Evolutionary conservation across 192 early-diverging fungal genomes (phyloP), one percentile per base, ranked within the genome.

Genomic region (Coemansia sp.): DNA sequence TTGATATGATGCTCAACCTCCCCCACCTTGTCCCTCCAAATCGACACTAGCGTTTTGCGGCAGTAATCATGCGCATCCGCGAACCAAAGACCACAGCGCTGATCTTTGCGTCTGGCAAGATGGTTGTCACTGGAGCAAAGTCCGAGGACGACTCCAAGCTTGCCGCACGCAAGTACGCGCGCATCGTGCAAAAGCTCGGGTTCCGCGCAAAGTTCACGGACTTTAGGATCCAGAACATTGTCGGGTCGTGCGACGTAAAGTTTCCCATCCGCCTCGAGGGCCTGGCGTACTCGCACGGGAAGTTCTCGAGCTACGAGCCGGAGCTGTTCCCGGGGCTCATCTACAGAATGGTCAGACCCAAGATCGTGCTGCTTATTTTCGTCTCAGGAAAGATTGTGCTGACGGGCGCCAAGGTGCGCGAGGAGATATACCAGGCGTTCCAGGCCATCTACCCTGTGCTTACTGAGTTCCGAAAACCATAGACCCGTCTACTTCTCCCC

Each of bases 161-260:
- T 52, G 98, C 98, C 4, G 92, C 95, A 4, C 90, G 98, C 67
- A 99, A 99, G 85, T 99, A 98, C 77, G 98, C 98, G 63, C 92
- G 98, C 66, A 99, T 99, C 69, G 92, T 99, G 45, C 98, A 99
- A 77, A 98, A 98, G 81, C 88, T 98, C 46, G 98, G 98, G 6
- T 99, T 99, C 76, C 88, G 87, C 43, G 96, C 98, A 67, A 97
- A 97, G 84, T 99, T 99, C 64, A 93, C 92, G 18, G 96, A 98
- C 76, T 99, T 99, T 77, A 99, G 98, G 85, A 97, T 99, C 67
- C 98, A 99, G 76, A 99, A 99, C 85, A 99, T 99, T 83, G 98
- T 99, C 53, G 98, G 98, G 52, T 93, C 91, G 24, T 97, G 95
- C 81, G 98, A 99, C 83, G 98, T 99, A 78, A 98, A 98, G 86